Conservation (phyloP, 148 eudicot genomes). For the Cornus controversa region DNA sequence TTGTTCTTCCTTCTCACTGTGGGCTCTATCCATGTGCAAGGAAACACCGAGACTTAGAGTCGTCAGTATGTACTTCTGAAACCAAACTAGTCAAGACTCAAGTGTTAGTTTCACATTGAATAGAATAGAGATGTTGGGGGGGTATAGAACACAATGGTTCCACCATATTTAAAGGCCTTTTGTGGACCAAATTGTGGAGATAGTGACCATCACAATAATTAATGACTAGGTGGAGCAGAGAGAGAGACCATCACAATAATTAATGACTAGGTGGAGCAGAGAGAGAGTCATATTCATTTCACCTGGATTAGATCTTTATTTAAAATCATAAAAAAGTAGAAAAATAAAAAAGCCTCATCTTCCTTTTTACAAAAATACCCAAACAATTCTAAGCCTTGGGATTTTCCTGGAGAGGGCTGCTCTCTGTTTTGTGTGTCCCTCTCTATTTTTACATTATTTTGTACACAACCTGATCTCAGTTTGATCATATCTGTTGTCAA, state of each 20-base stretch:
- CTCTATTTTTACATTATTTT: background rate
- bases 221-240: constrained; percentile 32
- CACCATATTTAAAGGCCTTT: constrained; percentile 37
- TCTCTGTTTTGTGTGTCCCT: constrained; percentile 27
- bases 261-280: constrained; percentile 33
- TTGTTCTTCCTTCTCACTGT: constrained; percentile 7
- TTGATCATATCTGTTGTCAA: background rate
- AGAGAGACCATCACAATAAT: constrained; percentile 29
- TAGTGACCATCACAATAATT: constrained; percentile 36
- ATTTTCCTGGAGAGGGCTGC: constrained; percentile 71
- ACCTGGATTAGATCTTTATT: constrained; percentile 24
- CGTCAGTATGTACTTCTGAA: constrained; percentile 5
- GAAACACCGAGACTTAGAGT: constrained; percentile 21
- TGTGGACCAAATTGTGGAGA: constrained; percentile 29
- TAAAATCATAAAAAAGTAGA: constrained; percentile 10
- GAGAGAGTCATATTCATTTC: constrained; percentile 18
- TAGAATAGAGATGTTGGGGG: constrained; percentile 28
- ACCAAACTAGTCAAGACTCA: constrained; percentile 19
- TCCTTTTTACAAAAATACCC: constrained; percentile 68
- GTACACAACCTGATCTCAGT: constrained; percentile 10
- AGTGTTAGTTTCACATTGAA: constrained; percentile 35
- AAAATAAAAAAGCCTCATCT: constrained; percentile 74
- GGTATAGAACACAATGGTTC: constrained; percentile 33
- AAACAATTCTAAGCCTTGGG: constrained; percentile 34
- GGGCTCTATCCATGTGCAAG: constrained; percentile 62